Percentiles rank a stretch among this genome's conserved stretches.
phyloP scores from a whole-genome alignment of 2,329 filamentous ascomycete species.

The Ampelomyces quisqualis region DNA sequence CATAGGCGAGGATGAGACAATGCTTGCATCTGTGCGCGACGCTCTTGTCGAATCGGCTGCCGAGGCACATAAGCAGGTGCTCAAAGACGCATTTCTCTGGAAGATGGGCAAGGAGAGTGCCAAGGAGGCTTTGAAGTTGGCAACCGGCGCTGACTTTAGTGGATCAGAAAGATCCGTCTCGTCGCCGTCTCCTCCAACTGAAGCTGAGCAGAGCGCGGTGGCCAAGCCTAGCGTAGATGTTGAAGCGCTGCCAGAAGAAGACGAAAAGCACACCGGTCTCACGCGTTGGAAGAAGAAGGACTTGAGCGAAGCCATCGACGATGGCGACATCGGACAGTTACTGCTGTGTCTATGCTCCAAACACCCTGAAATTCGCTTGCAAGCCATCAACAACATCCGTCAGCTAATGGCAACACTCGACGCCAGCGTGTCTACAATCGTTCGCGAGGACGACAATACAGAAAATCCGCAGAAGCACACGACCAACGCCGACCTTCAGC shows the following conservation, averaged over 20 bases:
- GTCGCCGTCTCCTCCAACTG: slow-evolving; percentile 25
- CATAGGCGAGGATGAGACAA: slow-evolving; percentile 38
- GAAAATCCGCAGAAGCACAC: slow-evolving; percentile 39
- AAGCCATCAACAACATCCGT: slow-evolving; percentile 69
- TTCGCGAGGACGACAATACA: slow-evolving; percentile 1
- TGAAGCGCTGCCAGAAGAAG: slow-evolving; percentile 44
- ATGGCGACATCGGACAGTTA: slow-evolving; percentile 69
- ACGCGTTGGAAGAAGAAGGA: slow-evolving; percentile 73
- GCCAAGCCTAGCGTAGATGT: slow-evolving; percentile 24
- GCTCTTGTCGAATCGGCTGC: slow-evolving; percentile 31
- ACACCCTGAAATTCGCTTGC: slow-evolving; percentile 73
- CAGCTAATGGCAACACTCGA: slow-evolving; percentile 59
- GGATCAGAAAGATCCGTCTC: slow-evolving; percentile 37
- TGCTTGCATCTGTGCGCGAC: slow-evolving; percentile 32
- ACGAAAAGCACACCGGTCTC: slow-evolving; percentile 50
- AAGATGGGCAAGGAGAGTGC: slow-evolving; percentile 43
- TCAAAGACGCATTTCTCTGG: slow-evolving; percentile 41
- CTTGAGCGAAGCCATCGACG: slow-evolving; percentile 74
- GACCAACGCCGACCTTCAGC: slow-evolving; percentile 65
- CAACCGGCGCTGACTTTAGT: slow-evolving; percentile 40
- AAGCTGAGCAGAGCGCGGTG: slow-evolving; percentile 16
- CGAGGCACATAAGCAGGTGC: slow-evolving; percentile 30
- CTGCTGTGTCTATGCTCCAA: slow-evolving; percentile 74
- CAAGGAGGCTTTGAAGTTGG: slow-evolving; percentile 37
- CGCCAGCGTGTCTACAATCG: slow-evolving; percentile 29